These are phyloP conservation scores for Rhodomyrtus psidioides DNA, from an alignment of 441 rosid species.

Conservation along the genomic window DNA sequence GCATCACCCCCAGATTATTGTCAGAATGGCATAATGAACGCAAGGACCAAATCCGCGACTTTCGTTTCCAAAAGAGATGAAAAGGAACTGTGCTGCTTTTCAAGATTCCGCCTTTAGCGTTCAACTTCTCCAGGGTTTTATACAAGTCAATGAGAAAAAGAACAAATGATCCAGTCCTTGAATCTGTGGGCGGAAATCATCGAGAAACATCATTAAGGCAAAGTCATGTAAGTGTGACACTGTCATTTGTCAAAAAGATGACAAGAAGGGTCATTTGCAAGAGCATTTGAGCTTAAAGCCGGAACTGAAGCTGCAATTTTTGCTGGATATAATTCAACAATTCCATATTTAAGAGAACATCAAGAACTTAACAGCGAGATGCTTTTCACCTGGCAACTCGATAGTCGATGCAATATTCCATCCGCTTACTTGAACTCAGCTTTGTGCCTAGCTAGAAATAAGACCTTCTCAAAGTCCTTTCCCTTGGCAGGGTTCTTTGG, in stretches of 20 bases:
- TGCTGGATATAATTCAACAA: not conserved
- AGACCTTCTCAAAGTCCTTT: not conserved
- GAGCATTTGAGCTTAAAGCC: not conserved
- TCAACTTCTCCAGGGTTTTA: not conserved
- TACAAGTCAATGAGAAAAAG: not conserved
- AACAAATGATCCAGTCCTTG: not conserved
- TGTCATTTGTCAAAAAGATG: not conserved
- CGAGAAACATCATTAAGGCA: not conserved
- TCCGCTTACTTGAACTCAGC: not conserved
- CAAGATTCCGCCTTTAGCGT: not conserved
- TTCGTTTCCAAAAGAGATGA: not conserved
- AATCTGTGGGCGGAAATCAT: not conserved
- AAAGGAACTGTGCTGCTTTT: not conserved
- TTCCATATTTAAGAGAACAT: not conserved
- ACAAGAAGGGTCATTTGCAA: not conserved
- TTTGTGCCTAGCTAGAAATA: not conserved
- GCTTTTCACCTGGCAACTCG: not conserved
- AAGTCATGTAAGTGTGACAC: not conserved
- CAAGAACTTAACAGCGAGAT: not conserved
- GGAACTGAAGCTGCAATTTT: not conserved
- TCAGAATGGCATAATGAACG: not conserved
- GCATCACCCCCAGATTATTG: not conserved
- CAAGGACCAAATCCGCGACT: not conserved
- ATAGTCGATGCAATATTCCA: not conserved
- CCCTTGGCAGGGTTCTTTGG: not conserved